Evolutionary conservation across 2,329 filamentous ascomycete genomes (phyloP), one percentile per base, ranked within the genome.

Genomic region (Tolypocladium capitatum): DNA sequence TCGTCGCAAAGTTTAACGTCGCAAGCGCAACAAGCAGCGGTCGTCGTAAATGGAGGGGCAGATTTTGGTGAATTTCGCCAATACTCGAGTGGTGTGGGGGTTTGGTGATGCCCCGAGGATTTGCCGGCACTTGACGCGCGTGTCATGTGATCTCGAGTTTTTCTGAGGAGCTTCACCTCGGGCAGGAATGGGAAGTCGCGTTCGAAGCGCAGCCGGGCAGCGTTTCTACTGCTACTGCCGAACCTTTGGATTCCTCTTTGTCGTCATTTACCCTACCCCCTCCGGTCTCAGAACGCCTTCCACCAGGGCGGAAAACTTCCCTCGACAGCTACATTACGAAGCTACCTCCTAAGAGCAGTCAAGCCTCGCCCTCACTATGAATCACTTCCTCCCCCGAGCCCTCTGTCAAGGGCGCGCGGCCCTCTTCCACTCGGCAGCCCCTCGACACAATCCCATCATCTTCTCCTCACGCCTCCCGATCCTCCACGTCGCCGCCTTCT

Each of bases 51-150:
- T 65, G 63, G 65, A 66, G 64, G 64, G 63, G 64, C 63, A 66
- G 60, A 62, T 64, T 66, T 64, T 64, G 63, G 60, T 57, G 57
- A 65, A 65, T 67, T 68, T 68, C 61, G 56, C 59, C 58, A 65
- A 63, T 61, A 57, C 58, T 60, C 61, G 56, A 58, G 56, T 64
- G 61, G 53, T 66, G 62, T 65, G 63, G 60, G 53, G 58, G 59
- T 58, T 58, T 59, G 45, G 48, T 48, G 48, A 48, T 48, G 47
- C 46, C 46, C 64, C 64, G 65, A 50, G n/a, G 49, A 59, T 67
- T 58, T 63, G 47, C 64, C 64, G 64, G 16, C 20, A 20, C n/a
- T 18, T 14, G 35, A 14, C 33, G n/a, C 18, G 21, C 14, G 47
- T 49, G 58, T 68, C 65, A 68, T 66, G 65, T 68, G 65, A 68